Evolutionary conservation across 257 asterid genomes (phyloP).

Genomic region (Misopates orontium): DNA sequence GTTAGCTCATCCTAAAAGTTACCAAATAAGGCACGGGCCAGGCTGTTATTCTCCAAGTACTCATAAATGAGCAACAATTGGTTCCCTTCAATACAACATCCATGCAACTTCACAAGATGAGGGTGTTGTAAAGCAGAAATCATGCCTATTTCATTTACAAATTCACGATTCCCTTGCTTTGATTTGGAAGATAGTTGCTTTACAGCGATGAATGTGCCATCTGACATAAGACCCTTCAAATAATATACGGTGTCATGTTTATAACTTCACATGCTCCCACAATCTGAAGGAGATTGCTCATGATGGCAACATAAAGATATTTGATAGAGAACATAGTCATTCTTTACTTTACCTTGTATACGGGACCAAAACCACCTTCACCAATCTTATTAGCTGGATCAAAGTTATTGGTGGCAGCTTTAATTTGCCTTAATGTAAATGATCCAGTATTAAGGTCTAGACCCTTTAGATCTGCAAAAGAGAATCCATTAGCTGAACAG

Average conservation of each 20-base stretch:
- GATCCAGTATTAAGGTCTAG: constrained; percentile 48
- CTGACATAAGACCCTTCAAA: constrained; percentile 47
- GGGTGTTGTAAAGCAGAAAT: constrained; percentile 66
- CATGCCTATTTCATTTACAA: constrained; percentile 60
- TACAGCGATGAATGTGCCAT: constrained; percentile 55
- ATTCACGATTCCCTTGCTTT: constrained; percentile 63
- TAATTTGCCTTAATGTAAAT: constrained; percentile 48
- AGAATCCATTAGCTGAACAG: not conserved
- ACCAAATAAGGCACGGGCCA: constrained; percentile 62
- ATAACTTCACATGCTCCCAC: not conserved
- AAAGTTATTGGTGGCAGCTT: constrained; percentile 59
- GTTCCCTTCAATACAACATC: constrained; percentile 60
- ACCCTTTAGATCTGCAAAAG: constrained; percentile 45
- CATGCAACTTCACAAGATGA: constrained; percentile 58
- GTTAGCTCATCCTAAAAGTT: constrained; percentile 3
- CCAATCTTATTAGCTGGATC: constrained; percentile 61
- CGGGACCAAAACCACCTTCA: constrained; percentile 75
- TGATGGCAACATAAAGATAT: not conserved
- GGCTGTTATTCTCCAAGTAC: constrained; percentile 60
- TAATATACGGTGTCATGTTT: not conserved
- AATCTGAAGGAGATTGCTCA: not conserved
- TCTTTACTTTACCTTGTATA: constrained; percentile 43
- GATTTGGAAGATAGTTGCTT: constrained; percentile 65
- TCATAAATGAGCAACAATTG: constrained; percentile 57
- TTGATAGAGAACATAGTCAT: not conserved